Evolutionary conservation across 164 flowering plant species (phyloP), one percentile per base, ranked within the genome.

Genomic region (Paratinospora sagittata): DNA sequence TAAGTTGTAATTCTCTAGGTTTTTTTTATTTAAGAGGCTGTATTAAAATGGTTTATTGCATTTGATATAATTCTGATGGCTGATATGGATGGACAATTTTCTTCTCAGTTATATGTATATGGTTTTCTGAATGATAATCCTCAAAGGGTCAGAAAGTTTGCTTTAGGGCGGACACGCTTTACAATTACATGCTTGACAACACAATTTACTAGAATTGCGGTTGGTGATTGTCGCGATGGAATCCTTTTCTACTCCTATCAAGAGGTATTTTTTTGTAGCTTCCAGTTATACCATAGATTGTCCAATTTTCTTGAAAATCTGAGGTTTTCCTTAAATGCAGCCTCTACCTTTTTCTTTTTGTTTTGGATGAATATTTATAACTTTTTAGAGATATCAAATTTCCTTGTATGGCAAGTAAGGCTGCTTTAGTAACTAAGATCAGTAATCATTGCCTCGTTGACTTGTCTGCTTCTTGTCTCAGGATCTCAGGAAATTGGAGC

Each of bases 191-290:
- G 91, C 63, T 80, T 95, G 87, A 83, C 91, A 68, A 70, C 97
- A 41, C 82, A 85, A 58, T 80, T 78, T 77, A 88, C 87, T 65
- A 88, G 90, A 82, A 95, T 95, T 80, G 99, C 91, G 70, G 97
- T 95, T 76, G 97, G 97, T 72, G 99, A 95, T 83, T 89, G 97
- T 78, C 96, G 99, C 58, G 99, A 95, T 89, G 99, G 99, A 30
- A 74, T 95, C 74, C 92, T 95, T 78, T 88, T 89, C 77, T 95
- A 84, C 78, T 79, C 92, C 17, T 92, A 89, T 74, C 85, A 86
- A 63, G 99, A 92, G 95, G 97, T 92, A 72, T 37, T 45, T 63
- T n/a, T 49, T 37, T 58, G 23, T 4, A 47, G 33, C 61, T 33
- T 33, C 63, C 47, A 8, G 24, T 43, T 9, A 16, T 14, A 12